Base-by-base conservation (phyloP, 805 yeast genomes). In the Metschnikowia sp. region DNA sequence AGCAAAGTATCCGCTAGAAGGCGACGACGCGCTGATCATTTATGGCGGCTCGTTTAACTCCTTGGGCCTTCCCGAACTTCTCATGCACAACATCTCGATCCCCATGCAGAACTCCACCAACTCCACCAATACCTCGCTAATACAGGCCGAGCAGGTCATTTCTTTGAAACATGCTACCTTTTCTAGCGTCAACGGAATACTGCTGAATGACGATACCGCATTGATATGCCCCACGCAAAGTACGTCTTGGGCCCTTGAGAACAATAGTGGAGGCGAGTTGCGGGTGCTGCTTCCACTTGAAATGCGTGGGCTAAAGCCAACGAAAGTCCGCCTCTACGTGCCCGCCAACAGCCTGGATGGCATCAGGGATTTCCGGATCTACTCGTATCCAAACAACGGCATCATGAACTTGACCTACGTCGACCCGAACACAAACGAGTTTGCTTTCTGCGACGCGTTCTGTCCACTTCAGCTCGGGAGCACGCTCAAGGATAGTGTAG, bases 331-430 rank as follows among this genome's bases (percentile, higher is more conserved):
- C 45, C 60, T 94, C 4, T 86, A 80, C 62, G 82, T 88, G 52
- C 81, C 92, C 0, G 62, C 62, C 6, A 60, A 66, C 8, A 68
- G 70, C 9, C 72, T 69, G 33, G 73, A 76, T 43, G 81, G 83
- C 11, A 76, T 82, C 6, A 74, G 83, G 41, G 49, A 76, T 8
- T 94, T 91, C 63, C 77, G 97, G 58, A 70, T 94, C 7, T 69
- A 85, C 35, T 83, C 96, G 0, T 68, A 77, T 45, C 97, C 97
- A 0, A 76, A 90, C 10, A 78, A 83, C 55, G 88, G 97, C 54
- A 92, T 92, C 51, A 87, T 94, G 96, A 94, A 94, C 63, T 64
- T 94, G 53, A 82, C 95, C 0, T 94, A 90, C 59, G 70, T 86
- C 19, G 92, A 92, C 60, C 96, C 96, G 3, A 50, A 61, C 0